Base-by-base conservation (phyloP, 2,329 filamentous ascomycete species). In the Aspergillus costaricaensis region DNA sequence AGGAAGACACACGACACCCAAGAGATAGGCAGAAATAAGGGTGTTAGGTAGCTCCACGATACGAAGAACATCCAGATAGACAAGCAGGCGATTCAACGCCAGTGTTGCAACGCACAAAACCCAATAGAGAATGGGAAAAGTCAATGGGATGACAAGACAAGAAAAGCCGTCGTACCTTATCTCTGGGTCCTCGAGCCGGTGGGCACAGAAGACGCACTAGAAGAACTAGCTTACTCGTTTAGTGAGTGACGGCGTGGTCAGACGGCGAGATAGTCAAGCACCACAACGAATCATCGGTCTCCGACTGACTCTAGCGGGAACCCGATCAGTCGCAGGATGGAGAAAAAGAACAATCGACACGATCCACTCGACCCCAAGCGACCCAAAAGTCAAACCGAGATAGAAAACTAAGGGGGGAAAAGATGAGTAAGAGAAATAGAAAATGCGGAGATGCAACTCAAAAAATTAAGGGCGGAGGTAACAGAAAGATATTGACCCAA, bases 141-240 rank as follows among this genome's bases (percentile, higher is more conserved):
- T 44, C 41, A 44, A 44, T 44, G 41, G 41, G 41, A 44, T 44
- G 41, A 44, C 41, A 57, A 47, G 25, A 49, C 23, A 25, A 25
- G 23, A 57, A 30, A 30, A 48, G n/a, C 44, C 14, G 47, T 27
- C 47, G 47, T 50, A 50, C 47, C 47, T 50, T 50, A 50, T 50
- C 47, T 50, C 47, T 50, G 47, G 14, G 47, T 12, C 47, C 25
- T 27, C 23, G 27, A 50, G 25, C 47, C 25, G 25, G 19, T 44
- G 41, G 19, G 19, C 41, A 21, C 14, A 23, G 19, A 44, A 44
- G 41, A 44, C 19, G 32, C 32, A 44, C 19, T 44, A 44, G 19
- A 44, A 23, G 9, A 9, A 44, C 41, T 21, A 44, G 19, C 41
- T 44, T 9, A 44, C 41, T 36, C 32, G 32, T 36, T 36, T 44